Base-by-base conservation (phyloP, 139 green algal genomes). In the Dunaliella primolecta region DNA sequence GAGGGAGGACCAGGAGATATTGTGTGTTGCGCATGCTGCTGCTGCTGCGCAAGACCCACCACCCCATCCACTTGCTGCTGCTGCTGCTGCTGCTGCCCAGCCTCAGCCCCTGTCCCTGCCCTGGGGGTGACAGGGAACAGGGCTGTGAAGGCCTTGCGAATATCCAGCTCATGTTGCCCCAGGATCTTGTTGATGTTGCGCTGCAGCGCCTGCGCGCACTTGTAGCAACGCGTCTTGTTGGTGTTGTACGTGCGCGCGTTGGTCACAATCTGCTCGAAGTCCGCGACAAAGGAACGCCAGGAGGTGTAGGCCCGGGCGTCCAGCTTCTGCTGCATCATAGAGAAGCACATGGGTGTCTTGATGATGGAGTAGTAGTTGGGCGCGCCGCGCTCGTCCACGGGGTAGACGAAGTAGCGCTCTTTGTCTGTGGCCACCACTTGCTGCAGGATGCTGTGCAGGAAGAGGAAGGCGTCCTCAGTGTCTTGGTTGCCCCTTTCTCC, bases 161-260 rank as follows among this genome's bases (percentile, higher is more conserved):
- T 56, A 27, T 88, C 86, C 35, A 94, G 83, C 83, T 94, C 90
- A 31, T 87, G 30, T 0, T 55, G 36, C 38, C 87, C 86, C 34
- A 93, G 76, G 2, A 93, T 38, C 75, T 92, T 91, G 31, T 74
- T 84, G 3, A 82, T 81, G 37, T 85, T 82, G 30, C 90, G 86
- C 75, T 88, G 84, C 57, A 95, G 80, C 35, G 84, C 85, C 25
- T 83, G 35, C 3, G 92, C 92, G 24, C 89, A 84, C 75, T 90
- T 90, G 77, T 93, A 86, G 1, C 93, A 82, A 7, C 81, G 72
- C 30, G 86, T 90, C n/a, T 89, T 89, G 35, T 74, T 80, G 1
- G 81, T 86, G 86, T 95, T 95, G 86, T 90, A 93, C 0, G 72
- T 89, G 30, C 82, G 83, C 38, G 90, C 90, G 74, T 93, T 93